These are phyloP conservation scores for Trametes cinnabarina DNA, from an alignment of 768 basidiomycete species.

Conservation along the genomic window DNA sequence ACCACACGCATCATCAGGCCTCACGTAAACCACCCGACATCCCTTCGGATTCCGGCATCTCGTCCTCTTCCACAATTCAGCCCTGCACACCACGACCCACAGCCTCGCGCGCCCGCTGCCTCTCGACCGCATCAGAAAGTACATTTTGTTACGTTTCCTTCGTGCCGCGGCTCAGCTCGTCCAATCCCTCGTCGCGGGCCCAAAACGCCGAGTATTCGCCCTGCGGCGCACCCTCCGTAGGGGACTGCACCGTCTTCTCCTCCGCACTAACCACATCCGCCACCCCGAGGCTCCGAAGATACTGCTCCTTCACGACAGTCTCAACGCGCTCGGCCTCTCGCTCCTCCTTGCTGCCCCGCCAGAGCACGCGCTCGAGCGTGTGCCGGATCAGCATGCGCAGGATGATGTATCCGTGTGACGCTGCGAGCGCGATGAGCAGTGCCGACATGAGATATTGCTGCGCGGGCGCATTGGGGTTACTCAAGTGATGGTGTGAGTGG, in stretches of 20 bases:
- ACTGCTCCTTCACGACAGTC: constrained; percentile 48
- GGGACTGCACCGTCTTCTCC: constrained; percentile 18
- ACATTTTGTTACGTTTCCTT: constrained; percentile 48
- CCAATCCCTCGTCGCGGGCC: constrained; percentile 69
- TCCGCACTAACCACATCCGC: constrained; percentile 25
- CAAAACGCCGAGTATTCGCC: constrained; percentile 50
- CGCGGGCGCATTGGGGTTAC: constrained; percentile 10
- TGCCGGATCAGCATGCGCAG: constrained; percentile 61
- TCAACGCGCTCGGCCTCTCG: constrained; percentile 55
- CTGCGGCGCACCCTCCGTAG: constrained; percentile 21
- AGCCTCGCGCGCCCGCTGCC: too few species aligned
- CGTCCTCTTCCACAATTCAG: background rate
- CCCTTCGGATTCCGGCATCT: background rate
- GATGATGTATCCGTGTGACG: constrained; percentile 85
- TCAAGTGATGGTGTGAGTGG: constrained; percentile 22
- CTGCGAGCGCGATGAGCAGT: constrained; percentile 62
- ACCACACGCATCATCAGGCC: background rate
- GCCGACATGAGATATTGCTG: constrained; percentile 30
- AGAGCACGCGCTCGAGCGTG: constrained; percentile 70
- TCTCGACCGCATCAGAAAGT: background rate
- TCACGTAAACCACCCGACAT: background rate
- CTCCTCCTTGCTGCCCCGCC: constrained; percentile 72
- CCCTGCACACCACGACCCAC: background rate
- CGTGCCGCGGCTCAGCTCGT: constrained; percentile 64
- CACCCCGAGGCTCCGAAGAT: constrained; percentile 34